A percentile compares a stretch with the other conserved stretches of the same genome.
phyloP scores from a whole-genome alignment of 2,329 filamentous ascomycete species.

The Massarina eburnea region DNA sequence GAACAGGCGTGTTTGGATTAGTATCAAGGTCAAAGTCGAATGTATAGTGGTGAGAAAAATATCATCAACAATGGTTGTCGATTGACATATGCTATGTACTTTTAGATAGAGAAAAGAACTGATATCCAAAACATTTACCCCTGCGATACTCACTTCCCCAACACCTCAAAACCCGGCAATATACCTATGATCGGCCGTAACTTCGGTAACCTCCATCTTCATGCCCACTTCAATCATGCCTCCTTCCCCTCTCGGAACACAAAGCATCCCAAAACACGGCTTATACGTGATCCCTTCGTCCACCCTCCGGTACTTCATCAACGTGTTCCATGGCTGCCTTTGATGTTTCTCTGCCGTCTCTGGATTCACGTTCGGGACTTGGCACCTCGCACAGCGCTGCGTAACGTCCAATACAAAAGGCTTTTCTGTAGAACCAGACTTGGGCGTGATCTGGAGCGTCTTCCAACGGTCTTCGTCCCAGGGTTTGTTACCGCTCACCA shows the following conservation, averaged over 20 bases:
- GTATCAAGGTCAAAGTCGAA: too few species aligned
- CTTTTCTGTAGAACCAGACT: constrained; percentile 5
- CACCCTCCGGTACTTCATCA: constrained; percentile 62
- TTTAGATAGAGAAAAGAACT: too few species aligned
- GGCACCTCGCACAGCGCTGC: constrained; percentile 61
- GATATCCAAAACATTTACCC: too few species aligned
- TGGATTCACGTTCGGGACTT: constrained; percentile 66
- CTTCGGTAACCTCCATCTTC: constrained; percentile 59
- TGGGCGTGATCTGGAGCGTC: constrained; percentile 49
- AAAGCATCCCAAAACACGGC: constrained; percentile 68
- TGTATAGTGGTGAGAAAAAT: too few species aligned
- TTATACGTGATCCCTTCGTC: constrained; percentile 64
- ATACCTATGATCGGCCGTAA: constrained; percentile 61
- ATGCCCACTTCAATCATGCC: constrained; percentile 60
- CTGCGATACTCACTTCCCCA: too few species aligned
- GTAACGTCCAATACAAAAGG: constrained; percentile 57
- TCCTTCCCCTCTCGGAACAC: constrained; percentile 60
- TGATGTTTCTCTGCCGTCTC: constrained; percentile 61
- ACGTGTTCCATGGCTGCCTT: constrained; percentile 62
- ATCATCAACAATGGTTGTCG: too few species aligned
- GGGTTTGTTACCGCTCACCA: constrained; percentile 57
- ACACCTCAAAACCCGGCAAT: constrained; percentile 39
- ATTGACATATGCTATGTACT: too few species aligned
- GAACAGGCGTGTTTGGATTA: too few species aligned
- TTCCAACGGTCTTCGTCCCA: constrained; percentile 69